phyloP scores from a whole-genome alignment of 1,284 basidiomycete species.

The Inonotus hispidus region DNA sequence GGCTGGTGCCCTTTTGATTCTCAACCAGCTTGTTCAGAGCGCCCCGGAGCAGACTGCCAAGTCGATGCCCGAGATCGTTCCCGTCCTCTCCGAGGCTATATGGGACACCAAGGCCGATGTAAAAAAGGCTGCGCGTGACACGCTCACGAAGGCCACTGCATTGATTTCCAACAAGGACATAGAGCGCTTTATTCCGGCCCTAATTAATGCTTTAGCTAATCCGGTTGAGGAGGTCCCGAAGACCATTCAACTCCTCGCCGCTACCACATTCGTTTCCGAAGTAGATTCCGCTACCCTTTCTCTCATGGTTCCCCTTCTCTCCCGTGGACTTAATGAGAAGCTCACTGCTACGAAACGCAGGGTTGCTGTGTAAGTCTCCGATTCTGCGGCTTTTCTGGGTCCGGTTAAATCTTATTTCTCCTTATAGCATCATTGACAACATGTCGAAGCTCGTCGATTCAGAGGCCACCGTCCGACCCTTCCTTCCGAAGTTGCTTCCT shows the following conservation, averaged over 20 bases:
- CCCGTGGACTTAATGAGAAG: slow-evolving; percentile 95
- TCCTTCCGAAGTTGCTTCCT: slow-evolving; percentile 92
- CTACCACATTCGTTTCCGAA: slow-evolving; percentile 99
- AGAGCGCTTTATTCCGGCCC: slow-evolving; percentile 95
- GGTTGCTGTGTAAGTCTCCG: slow-evolving; percentile 76
- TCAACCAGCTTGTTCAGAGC: slow-evolving; percentile 88
- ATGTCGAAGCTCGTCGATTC: slow-evolving; percentile 99
- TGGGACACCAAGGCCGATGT: slow-evolving; percentile 99
- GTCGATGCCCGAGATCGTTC: slow-evolving; percentile 95
- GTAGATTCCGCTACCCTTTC: slow-evolving; percentile 99
- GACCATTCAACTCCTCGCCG: slow-evolving; percentile 93
- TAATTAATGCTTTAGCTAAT: slow-evolving; percentile 97
- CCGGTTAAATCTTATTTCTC: slow-evolving; percentile 20
- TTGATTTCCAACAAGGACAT: slow-evolving; percentile 99
- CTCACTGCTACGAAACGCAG: slow-evolving; percentile 94
- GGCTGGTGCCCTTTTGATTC: slow-evolving; percentile 78
- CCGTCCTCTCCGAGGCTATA: slow-evolving; percentile 92
- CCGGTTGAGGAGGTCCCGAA: slow-evolving; percentile 99
- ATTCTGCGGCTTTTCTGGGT: slow-evolving; percentile 18
- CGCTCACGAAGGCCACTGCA: slow-evolving; percentile 89
- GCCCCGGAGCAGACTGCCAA: slow-evolving; percentile 84
- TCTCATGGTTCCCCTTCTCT: slow-evolving; percentile 96
- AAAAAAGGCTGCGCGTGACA: slow-evolving; percentile 96
- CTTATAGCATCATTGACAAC: slow-evolving; percentile 84
- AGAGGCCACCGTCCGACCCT: slow-evolving; percentile 90